phyloP scores from a whole-genome alignment of 2,329 filamentous ascomycete genomes.

The Leptographium procerum region DNA sequence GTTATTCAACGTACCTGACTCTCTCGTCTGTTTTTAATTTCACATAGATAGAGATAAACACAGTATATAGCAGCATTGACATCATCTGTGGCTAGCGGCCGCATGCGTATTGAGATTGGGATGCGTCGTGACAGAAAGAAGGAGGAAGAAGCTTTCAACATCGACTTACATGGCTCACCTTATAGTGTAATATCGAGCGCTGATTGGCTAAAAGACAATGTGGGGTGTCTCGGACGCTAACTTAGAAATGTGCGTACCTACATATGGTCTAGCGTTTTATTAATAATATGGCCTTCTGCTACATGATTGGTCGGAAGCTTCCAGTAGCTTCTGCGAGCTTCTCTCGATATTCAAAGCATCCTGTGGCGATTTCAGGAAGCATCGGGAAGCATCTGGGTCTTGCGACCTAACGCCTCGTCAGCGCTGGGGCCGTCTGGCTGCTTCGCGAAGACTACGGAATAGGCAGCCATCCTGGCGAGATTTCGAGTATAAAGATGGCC shows the following conservation, averaged over 20 bases:
- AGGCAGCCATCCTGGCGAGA: background rate
- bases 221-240: background rate
- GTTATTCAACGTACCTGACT: background rate
- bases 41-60: background rate
- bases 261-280: background rate
- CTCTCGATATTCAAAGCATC: background rate
- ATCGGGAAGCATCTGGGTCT: conserved; percentile 13
- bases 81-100: background rate
- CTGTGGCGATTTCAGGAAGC: conserved; percentile 12
- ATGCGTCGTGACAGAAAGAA: background rate
- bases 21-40: background rate
- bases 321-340: background rate
- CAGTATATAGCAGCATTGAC: background rate
- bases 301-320: conserved; percentile 5
- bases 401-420: background rate
- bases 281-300: too few species aligned
- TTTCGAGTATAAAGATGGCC: background rate
- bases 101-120: background rate
- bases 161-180: background rate
- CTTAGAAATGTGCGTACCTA: background rate
- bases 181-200: background rate
- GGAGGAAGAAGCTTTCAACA: background rate
- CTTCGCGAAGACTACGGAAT: background rate
- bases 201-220: background rate
- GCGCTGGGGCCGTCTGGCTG: background rate